phyloP scores from a whole-genome alignment of 495 filamentous ascomycete genomes.

The Aspergillus campestris region DNA sequence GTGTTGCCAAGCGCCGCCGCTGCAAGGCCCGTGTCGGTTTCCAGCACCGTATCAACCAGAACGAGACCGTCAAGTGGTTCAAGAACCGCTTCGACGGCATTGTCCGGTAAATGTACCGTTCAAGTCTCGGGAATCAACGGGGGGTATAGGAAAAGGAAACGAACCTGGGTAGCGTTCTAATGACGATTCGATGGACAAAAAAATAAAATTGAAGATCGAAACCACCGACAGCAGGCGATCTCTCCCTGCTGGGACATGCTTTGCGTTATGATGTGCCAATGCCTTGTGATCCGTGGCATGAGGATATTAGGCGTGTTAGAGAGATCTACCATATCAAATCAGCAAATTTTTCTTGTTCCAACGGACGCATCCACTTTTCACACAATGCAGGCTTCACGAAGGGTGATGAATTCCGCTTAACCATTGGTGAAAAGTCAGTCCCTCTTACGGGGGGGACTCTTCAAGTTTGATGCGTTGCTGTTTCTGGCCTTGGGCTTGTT shows the following conservation, averaged over 20 bases:
- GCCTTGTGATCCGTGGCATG: constrained; percentile 33
- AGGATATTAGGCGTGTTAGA: constrained; percentile 38
- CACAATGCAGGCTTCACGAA: constrained; percentile 41
- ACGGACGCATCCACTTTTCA: constrained; percentile 33
- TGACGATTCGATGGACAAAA: constrained; percentile 31
- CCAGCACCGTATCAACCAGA: constrained; percentile 82
- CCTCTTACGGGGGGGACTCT: constrained; percentile 1
- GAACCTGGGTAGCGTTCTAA: constrained; percentile 26
- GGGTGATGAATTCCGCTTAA: constrained; percentile 43
- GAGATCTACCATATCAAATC: constrained; percentile 27
- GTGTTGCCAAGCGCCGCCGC: constrained; percentile 89
- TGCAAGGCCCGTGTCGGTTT: constrained; percentile 77
- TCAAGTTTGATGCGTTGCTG: not conserved
- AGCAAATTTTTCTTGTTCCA: constrained; percentile 22
- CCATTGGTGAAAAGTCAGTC: constrained; percentile 37
- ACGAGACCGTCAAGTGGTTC: constrained; percentile 98
- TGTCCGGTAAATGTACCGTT: constrained; percentile 61
- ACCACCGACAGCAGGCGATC: constrained; percentile 6
- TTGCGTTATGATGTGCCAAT: not conserved
- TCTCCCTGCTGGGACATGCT: constrained; percentile 18
- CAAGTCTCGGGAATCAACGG: constrained; percentile 3
- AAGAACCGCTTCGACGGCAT: constrained; percentile 99
- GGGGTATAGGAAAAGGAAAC: constrained; percentile 3
- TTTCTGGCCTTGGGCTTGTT: constrained; percentile 2
- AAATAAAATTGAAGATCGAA: not conserved